A percentile compares a stretch with the other conserved stretches of the same genome.
These are phyloP conservation scores for Nicotiana benthamiana DNA, from an alignment of 257 asterid species.

Conservation along the genomic window DNA sequence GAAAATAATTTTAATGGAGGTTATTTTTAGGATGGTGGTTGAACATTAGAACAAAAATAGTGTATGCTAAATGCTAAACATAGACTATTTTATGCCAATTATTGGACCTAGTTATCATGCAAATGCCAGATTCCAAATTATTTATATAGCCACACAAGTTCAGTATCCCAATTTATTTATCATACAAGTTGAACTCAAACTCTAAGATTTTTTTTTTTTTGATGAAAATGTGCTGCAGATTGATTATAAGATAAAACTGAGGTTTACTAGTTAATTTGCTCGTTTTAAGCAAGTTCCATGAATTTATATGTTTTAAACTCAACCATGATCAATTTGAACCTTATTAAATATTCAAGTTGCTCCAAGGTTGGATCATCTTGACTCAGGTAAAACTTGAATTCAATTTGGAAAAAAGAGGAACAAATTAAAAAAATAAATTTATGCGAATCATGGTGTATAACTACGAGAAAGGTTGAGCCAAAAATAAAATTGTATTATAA, in stretches of 20 bases:
- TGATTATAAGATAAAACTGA: too few relatives aligned
- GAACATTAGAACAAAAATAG: too few relatives aligned
- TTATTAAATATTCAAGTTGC: neutral
- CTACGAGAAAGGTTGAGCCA: neutral
- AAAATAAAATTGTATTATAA: too few relatives aligned
- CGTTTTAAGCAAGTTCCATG: neutral
- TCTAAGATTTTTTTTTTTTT: neutral
- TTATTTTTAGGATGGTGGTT: too few relatives aligned
- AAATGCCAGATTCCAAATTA: too few relatives aligned
- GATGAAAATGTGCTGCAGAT: neutral
- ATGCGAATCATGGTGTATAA: too few relatives aligned
- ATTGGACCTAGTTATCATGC: too few relatives aligned
- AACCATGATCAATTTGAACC: neutral
- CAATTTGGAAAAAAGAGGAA: neutral
- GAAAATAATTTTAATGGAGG: too few relatives aligned
- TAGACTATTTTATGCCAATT: too few relatives aligned
- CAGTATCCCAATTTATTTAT: too few relatives aligned
- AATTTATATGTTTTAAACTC: neutral
- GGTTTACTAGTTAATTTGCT: too few relatives aligned
- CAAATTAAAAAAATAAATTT: neutral
- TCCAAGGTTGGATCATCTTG: neutral
- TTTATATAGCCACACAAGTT: neutral
- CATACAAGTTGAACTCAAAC: neutral
- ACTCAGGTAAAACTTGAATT: neutral
- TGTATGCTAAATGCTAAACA: too few relatives aligned